These are phyloP conservation scores for Lanzia echinophila DNA, from an alignment of 2,329 filamentous ascomycete genomes.

Conservation along the genomic window DNA sequence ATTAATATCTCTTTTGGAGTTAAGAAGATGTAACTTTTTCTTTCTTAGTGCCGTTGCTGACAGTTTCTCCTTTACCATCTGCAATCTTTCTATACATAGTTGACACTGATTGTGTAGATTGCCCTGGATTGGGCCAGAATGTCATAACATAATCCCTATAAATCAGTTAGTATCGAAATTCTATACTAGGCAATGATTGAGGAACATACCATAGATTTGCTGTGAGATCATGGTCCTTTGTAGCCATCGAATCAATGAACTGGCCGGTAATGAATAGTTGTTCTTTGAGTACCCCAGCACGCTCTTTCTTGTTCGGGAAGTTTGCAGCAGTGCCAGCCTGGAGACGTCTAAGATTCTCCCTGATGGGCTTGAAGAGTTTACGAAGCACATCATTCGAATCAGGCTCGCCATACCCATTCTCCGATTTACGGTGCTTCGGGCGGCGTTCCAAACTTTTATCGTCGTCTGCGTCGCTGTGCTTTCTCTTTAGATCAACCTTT, in stretches of 20 bases:
- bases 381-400: conserved; percentile 10
- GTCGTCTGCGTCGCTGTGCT: conserved; percentile 48
- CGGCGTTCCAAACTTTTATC: conserved; percentile 43
- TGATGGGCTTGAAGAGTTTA: conserved; percentile 47
- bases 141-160: conserved; percentile 29
- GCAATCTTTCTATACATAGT: conserved; percentile 25
- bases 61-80: not conserved
- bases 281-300: conserved; percentile 54
- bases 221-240: conserved; percentile 23
- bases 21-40: not conserved
- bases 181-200: not conserved
- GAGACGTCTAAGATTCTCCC: conserved; percentile 52
- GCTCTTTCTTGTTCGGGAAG: conserved; percentile 54
- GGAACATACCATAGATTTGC: conserved; percentile 28
- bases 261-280: conserved; percentile 57
- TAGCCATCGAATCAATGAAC: conserved; percentile 44
- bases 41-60: not conserved
- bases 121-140: conserved; percentile 28
- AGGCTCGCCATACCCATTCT: conserved; percentile 36
- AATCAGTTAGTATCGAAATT: conserved; percentile 14
- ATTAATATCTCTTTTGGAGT: not conserved
- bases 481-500: conserved; percentile 49
- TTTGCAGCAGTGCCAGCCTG: conserved; percentile 55
- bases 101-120: conserved; percentile 21
- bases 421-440: conserved; percentile 46